A percentile compares a stretch with the other conserved stretches of the same genome.
Evolutionary conservation across 331 rosid species (phyloP).

Genomic region (Saraca asoca): DNA sequence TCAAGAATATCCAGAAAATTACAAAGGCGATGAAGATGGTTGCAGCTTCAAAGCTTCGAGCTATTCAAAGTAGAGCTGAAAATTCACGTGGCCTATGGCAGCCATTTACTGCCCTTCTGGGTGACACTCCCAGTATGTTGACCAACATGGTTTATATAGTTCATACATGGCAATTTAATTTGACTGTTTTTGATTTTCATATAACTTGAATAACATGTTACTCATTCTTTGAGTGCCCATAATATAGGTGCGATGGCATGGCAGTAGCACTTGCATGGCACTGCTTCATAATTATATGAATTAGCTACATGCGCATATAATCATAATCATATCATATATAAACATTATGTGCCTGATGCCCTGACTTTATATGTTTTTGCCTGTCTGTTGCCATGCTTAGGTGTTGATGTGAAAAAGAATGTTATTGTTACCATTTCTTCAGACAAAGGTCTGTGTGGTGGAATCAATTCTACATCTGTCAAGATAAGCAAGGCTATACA

Average conservation of each 20-base stretch:
- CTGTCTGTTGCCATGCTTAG: conserved; percentile 44
- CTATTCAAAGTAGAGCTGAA: conserved; percentile 81
- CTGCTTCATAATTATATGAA: conserved; percentile 13
- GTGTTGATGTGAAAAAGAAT: conserved; percentile 73
- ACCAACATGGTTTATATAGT: conserved; percentile 4
- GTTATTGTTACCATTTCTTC: conserved; percentile 84
- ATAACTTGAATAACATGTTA: background rate
- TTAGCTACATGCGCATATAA: background rate
- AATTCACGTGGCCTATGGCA: conserved; percentile 98
- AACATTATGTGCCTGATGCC: conserved; percentile 4
- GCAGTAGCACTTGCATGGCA: background rate
- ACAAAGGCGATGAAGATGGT: conserved; percentile 99
- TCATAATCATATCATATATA: background rate
- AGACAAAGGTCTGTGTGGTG: conserved; percentile 99
- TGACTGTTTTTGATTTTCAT: background rate
- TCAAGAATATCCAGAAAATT: conserved; percentile 92
- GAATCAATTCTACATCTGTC: conserved; percentile 95
- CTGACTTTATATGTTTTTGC: conserved; percentile 1
- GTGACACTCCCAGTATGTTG: conserved; percentile 84
- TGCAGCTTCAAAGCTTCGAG: conserved; percentile 96
- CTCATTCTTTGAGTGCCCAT: conserved; percentile 11
- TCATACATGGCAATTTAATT: background rate
- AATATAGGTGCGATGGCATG: background rate
- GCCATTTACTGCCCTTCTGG: conserved; percentile 94
- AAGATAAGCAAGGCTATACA: conserved; percentile 77